These are phyloP conservation scores for Diaporthe nobilis DNA, from an alignment of 2,329 filamentous ascomycete genomes.

Conservation along the genomic window DNA sequence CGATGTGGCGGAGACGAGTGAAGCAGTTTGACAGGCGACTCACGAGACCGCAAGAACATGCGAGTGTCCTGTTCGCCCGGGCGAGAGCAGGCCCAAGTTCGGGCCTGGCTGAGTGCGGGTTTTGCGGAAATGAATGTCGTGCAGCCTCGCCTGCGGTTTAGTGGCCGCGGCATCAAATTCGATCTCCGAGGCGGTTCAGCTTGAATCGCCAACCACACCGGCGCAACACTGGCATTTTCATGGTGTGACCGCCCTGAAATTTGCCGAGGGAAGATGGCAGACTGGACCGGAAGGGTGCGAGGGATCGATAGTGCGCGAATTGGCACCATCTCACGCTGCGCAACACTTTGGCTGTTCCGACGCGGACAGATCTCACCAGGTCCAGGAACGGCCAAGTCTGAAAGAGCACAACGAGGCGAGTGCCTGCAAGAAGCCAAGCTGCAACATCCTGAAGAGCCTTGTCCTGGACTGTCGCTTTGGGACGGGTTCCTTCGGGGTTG, in stretches of 20 bases:
- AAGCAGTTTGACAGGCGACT: neutral
- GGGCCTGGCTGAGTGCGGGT: neutral
- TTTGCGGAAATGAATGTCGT: neutral
- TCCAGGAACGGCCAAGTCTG: neutral
- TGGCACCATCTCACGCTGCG: neutral
- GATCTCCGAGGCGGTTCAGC: neutral
- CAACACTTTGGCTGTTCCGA: neutral
- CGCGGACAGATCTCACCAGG: neutral
- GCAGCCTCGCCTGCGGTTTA: slow-evolving; percentile 13
- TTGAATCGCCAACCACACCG: neutral
- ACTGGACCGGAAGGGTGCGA: neutral
- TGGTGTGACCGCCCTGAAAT: neutral
- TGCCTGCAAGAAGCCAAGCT: neutral
- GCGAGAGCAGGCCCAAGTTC: neutral
- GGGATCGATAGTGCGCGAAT: slow-evolving; percentile 7
- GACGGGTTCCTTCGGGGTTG: neutral
- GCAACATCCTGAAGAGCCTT: neutral
- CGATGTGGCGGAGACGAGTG: neutral
- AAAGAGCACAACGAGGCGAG: neutral
- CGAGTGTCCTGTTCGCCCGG: neutral
- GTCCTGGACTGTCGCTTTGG: neutral
- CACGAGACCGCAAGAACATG: slow-evolving; percentile 5
- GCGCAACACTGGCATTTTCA: neutral
- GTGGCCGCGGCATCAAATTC: neutral
- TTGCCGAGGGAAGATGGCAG: too few species aligned